Conservation (phyloP, 2,329 filamentous ascomycete species). For the Fusarium sp. region DNA sequence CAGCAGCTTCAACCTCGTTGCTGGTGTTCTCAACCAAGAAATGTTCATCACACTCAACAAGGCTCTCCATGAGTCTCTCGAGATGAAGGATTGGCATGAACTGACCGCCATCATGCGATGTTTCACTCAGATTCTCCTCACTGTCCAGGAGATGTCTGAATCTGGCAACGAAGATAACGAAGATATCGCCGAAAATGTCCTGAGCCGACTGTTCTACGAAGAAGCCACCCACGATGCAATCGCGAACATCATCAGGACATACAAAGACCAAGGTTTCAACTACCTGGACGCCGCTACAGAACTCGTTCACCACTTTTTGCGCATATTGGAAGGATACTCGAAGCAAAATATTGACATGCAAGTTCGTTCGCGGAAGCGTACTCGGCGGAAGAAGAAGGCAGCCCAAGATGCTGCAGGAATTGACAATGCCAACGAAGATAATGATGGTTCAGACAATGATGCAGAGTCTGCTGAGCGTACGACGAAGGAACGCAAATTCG, state of each 20-base stretch:
- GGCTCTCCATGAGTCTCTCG: conserved; percentile 80
- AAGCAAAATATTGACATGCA: conserved; percentile 96
- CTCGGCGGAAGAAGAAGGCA: conserved; percentile 77
- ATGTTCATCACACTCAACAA: conserved; percentile 91
- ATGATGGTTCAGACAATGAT: conserved; percentile 78
- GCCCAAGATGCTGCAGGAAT: conserved; percentile 54
- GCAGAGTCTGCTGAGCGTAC: conserved; percentile 75
- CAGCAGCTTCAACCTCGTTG: conserved; percentile 86
- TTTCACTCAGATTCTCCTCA: conserved; percentile 93
- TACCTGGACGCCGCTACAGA: conserved; percentile 95
- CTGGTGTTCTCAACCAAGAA: conserved; percentile 91
- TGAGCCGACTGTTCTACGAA: conserved; percentile 98
- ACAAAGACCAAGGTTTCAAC: conserved; percentile 92
- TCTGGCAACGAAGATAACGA: conserved; percentile 91
- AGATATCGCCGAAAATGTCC: conserved; percentile 97
- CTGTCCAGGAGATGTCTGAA: conserved; percentile 90
- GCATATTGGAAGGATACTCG: conserved; percentile 91
- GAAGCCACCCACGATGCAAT: conserved; percentile 92
- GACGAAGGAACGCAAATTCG: conserved; percentile 88
- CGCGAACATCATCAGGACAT: conserved; percentile 81
- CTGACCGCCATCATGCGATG: conserved; percentile 90
- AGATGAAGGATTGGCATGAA: conserved; percentile 88
- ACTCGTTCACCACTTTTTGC: conserved; percentile 88
- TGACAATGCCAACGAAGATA: conserved; percentile 66
- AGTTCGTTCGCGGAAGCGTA: conserved; percentile 81